These are phyloP conservation scores for Teunomyces tritomae DNA, from an alignment of 805 yeast species.

Conservation along the genomic window DNA sequence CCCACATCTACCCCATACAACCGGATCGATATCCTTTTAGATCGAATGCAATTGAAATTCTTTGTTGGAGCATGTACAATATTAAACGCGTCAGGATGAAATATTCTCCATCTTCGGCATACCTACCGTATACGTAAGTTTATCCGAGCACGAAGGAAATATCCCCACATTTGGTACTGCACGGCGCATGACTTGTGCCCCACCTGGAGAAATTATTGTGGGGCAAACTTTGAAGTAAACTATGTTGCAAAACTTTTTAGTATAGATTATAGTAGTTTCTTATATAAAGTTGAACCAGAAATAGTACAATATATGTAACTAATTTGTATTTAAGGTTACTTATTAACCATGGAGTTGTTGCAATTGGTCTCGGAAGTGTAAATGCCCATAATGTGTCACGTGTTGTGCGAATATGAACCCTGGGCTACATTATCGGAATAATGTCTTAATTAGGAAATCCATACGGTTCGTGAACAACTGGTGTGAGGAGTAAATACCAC, in stretches of 20 bases:
- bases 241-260: too few relatives aligned
- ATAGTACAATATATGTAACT: too few relatives aligned
- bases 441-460: neutral
- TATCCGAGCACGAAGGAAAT: neutral
- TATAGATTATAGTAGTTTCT: too few relatives aligned
- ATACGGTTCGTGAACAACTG: neutral
- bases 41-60: neutral
- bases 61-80: neutral
- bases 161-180: neutral
- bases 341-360: too few relatives aligned
- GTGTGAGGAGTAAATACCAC: neutral
- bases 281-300: too few relatives aligned
- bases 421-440: neutral
- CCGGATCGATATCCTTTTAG: neutral
- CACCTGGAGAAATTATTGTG: neutral
- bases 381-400: too few relatives aligned
- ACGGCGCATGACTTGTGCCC: neutral
- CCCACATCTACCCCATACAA: neutral
- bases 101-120: neutral
- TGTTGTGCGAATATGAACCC: neutral
- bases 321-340: too few relatives aligned
- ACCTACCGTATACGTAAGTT: neutral
- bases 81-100: neutral
- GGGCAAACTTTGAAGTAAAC: too few relatives aligned
- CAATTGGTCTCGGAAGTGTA: too few relatives aligned